Evolutionary conservation across 2,329 filamentous ascomycete species (phyloP).

Genomic region (Pestalotiopsis fici): DNA sequence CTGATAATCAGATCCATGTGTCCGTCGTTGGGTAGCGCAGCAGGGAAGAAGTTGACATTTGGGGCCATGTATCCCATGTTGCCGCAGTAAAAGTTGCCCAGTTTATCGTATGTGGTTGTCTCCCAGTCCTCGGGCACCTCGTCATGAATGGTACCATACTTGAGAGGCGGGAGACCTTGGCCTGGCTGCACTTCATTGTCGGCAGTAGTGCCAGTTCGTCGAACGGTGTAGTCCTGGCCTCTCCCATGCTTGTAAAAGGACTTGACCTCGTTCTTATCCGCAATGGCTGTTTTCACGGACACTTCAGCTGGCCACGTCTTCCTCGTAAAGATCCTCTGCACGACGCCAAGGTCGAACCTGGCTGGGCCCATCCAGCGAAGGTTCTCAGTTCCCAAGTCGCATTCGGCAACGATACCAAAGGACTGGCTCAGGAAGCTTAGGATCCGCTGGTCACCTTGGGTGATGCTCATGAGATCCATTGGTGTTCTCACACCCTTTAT

Average conservation of each 20-base stretch:
- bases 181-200: constrained; percentile 31
- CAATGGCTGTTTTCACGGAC: constrained; percentile 79
- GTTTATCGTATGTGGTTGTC: constrained; percentile 68
- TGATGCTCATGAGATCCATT: constrained; percentile 84
- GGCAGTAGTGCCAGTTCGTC: constrained; percentile 25
- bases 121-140: constrained; percentile 78
- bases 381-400: constrained; percentile 86
- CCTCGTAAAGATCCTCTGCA: constrained; percentile 74
- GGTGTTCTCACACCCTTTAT: constrained; percentile 86
- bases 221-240: constrained; percentile 9
- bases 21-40: constrained; percentile 80
- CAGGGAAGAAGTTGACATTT: constrained; percentile 84
- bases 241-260: constrained; percentile 63
- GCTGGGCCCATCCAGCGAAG: constrained; percentile 89
- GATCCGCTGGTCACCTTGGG: constrained; percentile 72
- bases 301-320: constrained; percentile 87
- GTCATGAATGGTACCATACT: constrained; percentile 80
- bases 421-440: constrained; percentile 91
- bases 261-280: constrained; percentile 73
- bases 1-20: constrained; percentile 83
- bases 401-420: constrained; percentile 86
- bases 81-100: constrained; percentile 92
- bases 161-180: constrained; percentile 68
- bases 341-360: constrained; percentile 82
- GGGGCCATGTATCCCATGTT: constrained; percentile 95